Evolutionary conservation across 2,329 filamentous ascomycete species (phyloP).

Genomic region (Botrytis porri): DNA sequence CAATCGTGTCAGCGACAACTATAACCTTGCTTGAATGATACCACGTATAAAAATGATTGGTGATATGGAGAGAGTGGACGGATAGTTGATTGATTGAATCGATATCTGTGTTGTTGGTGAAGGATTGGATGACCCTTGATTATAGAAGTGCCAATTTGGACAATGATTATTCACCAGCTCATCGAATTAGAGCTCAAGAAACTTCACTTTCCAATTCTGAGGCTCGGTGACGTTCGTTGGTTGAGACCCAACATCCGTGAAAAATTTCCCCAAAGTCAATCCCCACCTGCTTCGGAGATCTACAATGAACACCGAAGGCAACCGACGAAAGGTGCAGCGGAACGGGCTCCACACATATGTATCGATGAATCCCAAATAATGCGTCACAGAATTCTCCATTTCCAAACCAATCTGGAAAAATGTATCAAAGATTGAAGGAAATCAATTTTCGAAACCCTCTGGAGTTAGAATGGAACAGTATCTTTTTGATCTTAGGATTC

Average conservation of each 20-base stretch:
- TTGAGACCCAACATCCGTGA: background rate
- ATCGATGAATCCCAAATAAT: background rate
- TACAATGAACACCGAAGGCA: conserved; percentile 7
- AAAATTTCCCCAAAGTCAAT: background rate
- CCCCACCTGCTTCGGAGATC: background rate
- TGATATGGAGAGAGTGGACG: background rate
- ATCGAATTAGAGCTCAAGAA: background rate
- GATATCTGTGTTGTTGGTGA: background rate
- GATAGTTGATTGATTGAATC: background rate
- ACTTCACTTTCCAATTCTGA: background rate
- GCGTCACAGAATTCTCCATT: background rate
- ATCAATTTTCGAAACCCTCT: background rate
- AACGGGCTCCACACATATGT: background rate
- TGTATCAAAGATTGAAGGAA: background rate
- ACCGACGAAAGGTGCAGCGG: background rate
- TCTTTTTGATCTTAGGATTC: background rate
- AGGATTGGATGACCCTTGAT: background rate
- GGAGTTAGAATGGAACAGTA: background rate
- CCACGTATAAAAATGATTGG: background rate
- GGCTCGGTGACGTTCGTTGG: background rate
- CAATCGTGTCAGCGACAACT: background rate
- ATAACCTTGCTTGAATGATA: background rate
- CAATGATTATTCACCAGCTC: background rate
- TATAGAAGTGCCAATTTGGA: background rate
- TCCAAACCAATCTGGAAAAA: background rate